These are phyloP conservation scores for Globisporangium radiosum DNA, from an alignment of 352 stramenopile genomes.

Conservation along the genomic window DNA sequence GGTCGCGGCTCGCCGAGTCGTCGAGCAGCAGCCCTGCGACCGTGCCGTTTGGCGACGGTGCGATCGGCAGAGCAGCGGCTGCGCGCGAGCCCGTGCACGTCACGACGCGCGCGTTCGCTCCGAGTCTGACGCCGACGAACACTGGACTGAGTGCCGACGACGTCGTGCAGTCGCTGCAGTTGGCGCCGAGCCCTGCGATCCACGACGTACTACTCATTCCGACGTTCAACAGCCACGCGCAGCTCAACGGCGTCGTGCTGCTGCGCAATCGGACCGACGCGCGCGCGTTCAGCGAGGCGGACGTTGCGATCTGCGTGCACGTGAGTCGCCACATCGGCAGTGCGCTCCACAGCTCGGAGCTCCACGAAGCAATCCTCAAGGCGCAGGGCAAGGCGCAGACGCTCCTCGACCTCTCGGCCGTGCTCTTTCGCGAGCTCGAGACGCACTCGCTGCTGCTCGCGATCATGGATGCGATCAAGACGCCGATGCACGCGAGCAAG, in stretches of 20 bases:
- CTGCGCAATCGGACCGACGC: slow-evolving; percentile 34
- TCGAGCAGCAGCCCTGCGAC: slow-evolving; percentile 21
- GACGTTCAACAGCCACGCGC: slow-evolving; percentile 30
- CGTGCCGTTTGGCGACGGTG: slow-evolving; percentile 41
- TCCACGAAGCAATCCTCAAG: slow-evolving; percentile 50
- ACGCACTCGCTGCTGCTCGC: slow-evolving; percentile 45
- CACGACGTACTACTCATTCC: slow-evolving; percentile 45
- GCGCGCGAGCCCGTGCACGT: slow-evolving; percentile 19
- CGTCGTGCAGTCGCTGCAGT: slow-evolving; percentile 10
- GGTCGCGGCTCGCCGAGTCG: slow-evolving; percentile 30
- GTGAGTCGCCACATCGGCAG: slow-evolving; percentile 50
- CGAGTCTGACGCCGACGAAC: slow-evolving; percentile 1
- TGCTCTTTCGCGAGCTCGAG: slow-evolving; percentile 63
- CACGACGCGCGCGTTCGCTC: slow-evolving; percentile 15
- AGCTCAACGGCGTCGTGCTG: slow-evolving; percentile 56
- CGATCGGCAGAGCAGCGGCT: slow-evolving; percentile 38
- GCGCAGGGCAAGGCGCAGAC: slow-evolving; percentile 62
- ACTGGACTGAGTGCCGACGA: slow-evolving; percentile 10
- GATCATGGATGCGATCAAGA: slow-evolving; percentile 48
- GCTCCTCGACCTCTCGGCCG: slow-evolving; percentile 50
- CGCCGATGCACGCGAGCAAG: slow-evolving; percentile 38
- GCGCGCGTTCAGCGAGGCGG: slow-evolving; percentile 35
- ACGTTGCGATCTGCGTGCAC: slow-evolving; percentile 46
- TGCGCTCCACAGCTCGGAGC: slow-evolving; percentile 44
- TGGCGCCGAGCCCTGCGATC: slow-evolving; percentile 16